phyloP scores from a whole-genome alignment of 257 asterid species.

The Solanum infundibuliforme region DNA sequence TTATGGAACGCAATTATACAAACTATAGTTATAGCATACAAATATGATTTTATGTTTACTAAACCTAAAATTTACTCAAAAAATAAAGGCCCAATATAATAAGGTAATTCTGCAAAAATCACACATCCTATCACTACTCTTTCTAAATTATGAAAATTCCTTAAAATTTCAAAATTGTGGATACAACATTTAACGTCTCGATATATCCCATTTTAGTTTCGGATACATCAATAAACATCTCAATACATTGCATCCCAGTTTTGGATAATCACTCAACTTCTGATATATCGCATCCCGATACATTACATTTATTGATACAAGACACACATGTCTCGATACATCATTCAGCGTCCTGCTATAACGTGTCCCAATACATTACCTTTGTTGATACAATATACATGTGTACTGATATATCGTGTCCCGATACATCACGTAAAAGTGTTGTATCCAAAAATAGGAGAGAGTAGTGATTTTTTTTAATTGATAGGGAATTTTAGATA shows the following conservation, averaged over 20 bases:
- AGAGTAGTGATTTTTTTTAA: neutral
- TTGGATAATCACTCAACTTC: neutral
- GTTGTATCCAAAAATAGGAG: neutral
- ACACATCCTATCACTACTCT: neutral
- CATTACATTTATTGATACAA: neutral
- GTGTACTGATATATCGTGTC: too few species aligned
- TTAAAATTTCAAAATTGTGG: too few species aligned
- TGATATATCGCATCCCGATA: neutral
- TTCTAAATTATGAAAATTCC: neutral
- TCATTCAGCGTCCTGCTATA: neutral
- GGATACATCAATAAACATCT: neutral
- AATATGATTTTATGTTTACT: too few species aligned
- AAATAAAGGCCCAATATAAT: too few species aligned
- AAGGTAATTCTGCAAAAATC: neutral
- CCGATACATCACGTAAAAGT: neutral
- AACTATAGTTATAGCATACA: too few species aligned
- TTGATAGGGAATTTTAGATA: neutral
- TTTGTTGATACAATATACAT: neutral
- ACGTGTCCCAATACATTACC: neutral
- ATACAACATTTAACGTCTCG: neutral
- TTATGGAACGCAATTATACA: too few species aligned
- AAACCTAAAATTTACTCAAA: too few species aligned
- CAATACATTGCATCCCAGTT: too few species aligned
- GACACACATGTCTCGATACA: neutral
- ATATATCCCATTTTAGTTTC: neutral